Evolutionary conservation across 169 alveolate genomes (phyloP), one percentile per base, ranked within the genome.

Genomic region (Plasmodium reichenowi): DNA sequence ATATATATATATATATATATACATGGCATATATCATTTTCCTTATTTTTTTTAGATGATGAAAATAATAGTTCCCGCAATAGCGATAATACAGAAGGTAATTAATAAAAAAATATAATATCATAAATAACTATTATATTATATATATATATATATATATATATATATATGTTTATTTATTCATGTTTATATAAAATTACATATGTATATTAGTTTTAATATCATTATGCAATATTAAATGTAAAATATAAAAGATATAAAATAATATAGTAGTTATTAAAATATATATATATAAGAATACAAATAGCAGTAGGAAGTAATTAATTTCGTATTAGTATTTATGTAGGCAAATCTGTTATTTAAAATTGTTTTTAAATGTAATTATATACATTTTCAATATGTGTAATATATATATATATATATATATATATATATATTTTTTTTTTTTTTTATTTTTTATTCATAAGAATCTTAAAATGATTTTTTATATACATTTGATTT

Each of bases 71-170:
- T 58, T 62, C 89, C 24, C 66, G 24, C 45, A 75, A 63, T 13
- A 76, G 89, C 48, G 89, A 76, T n/a, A 68, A 76, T 29, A 58
- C 76, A 10, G 89, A 76, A 76, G 89, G 89, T 76, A 76, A 24
- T 38, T 45, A 62, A 76, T 47, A 15, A 43, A 62, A 63, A 75
- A 56, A 24, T 24, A 22, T 12, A 47, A 71, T 13, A 68, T 45
- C 4, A 71, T 29, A 48, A 3, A 10, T 32, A 20, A 26, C 22
- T 50, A 10, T 22, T 24, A 13, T 24, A 2, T 24, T 24, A 24
- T 38, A 73, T 26, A 10, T 13, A 29, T 56, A 73, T 45, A 54
- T 38, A 5, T 38, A 5, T 38, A 38, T 38, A 54, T 72, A 54
- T 72, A 72, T 54, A 64, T 17, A 32, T 32, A 32, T 32, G 8